phyloP scores from a whole-genome alignment of 768 basidiomycete genomes.

The Lactarius evosmus region DNA sequence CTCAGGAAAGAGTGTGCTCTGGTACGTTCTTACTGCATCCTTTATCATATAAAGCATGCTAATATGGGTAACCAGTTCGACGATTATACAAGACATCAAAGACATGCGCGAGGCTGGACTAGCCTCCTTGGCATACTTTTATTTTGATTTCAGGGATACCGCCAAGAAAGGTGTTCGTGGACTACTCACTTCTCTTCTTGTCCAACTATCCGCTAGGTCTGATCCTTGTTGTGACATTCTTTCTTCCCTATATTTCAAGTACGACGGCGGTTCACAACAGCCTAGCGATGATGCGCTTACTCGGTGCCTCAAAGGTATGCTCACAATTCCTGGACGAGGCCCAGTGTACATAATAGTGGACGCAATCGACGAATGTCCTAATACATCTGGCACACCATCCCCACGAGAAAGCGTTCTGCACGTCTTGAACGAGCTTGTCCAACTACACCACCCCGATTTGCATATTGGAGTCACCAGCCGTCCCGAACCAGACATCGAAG shows the following conservation, averaged over 20 bases:
- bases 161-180: not conserved
- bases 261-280: not conserved
- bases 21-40: not conserved
- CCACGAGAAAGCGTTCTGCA: slow-evolving; percentile 6
- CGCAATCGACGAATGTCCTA: slow-evolving; percentile 13
- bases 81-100: not conserved
- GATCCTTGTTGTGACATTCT: not conserved
- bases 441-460: not conserved
- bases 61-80: not conserved
- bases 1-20: not conserved
- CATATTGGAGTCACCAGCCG: slow-evolving; percentile 9
- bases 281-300: not conserved
- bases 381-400: not conserved
- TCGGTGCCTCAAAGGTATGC: not conserved
- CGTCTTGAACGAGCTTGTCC: not conserved
- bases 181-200: not conserved
- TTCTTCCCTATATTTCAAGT: not conserved
- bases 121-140: not conserved
- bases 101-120: not conserved
- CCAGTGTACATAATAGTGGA: slow-evolving; percentile 4
- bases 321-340: not conserved
- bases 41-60: not conserved
- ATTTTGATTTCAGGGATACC: not conserved
- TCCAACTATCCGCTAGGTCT: not conserved
- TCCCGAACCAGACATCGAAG: slow-evolving; percentile 5